Evolutionary conservation across 2,329 filamentous ascomycete genomes (phyloP), one percentile per base, ranked within the genome.

Genomic region (Arthrobotrys sinensis): DNA sequence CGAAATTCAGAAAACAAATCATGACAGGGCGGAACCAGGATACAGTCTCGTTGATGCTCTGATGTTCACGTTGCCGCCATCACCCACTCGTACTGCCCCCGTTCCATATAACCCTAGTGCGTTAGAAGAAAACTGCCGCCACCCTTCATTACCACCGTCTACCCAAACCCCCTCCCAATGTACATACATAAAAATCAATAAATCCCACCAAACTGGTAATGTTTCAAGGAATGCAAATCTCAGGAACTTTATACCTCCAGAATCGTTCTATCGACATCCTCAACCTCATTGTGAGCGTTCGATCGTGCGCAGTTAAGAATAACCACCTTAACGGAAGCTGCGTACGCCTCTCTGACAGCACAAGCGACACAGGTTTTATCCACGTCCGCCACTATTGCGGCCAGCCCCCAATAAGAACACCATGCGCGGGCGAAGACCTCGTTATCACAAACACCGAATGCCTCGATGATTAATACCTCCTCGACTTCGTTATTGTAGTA

Each of bases 401-500:
- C 90, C 81, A 93, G 84, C 1, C 92, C 92, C 88, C 91, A 92
- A 81, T 93, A 90, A 69, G 91, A 88, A 83, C 91, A 93, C 92
- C 92, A 94, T 5, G 92, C 91, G 79, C 92, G 86, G 0, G 90
- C 91, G 81, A 94, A 87, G 3, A 93, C 91, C 83, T 93, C 92
- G 80, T 93, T 93, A 83, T 93, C 92, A 60, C 86, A 86, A 21
- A 91, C 91, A 0, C 92, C 92, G 82, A 92, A 90, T 0, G 91
- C 90, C 84, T 93, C 91, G 12, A 93, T 87, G 3, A 91, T 90
- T 7, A 94, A 85, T 2, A 94, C 91, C 80, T 88, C 88, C 80
- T 91, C 91, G 28, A 89, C 85, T 68, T 90, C 89, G 16, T 87
- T 85, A 12, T 86, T 85, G 12, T 86, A 84, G 45, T 82, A 81